These are phyloP conservation scores for Solanum chaucha DNA, from an alignment of 257 asterid genomes.

Conservation along the genomic window DNA sequence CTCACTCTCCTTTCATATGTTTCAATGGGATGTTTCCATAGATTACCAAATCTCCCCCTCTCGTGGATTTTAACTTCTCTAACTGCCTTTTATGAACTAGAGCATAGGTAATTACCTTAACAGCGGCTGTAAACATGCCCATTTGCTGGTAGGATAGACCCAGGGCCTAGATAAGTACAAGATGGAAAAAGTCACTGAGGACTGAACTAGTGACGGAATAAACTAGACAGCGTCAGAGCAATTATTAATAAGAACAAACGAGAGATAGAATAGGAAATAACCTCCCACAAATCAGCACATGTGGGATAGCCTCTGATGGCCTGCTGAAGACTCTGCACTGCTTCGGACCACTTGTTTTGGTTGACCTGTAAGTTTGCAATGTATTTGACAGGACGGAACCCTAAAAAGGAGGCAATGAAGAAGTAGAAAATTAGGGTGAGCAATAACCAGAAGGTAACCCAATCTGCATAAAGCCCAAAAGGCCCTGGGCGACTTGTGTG, in stretches of 20 bases:
- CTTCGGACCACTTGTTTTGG: slow-evolving; percentile 84
- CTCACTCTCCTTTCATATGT: neutral
- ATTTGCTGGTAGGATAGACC: slow-evolving; percentile 88
- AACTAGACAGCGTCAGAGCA: neutral
- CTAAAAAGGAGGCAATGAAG: neutral
- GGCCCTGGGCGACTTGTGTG: slow-evolving; percentile 78
- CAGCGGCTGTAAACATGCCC: slow-evolving; percentile 98
- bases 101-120: slow-evolving; percentile 42
- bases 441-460: slow-evolving; percentile 79
- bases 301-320: slow-evolving; percentile 90
- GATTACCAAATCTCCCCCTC: neutral
- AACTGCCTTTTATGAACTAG: neutral
- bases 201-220: neutral
- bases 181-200: slow-evolving; percentile 7
- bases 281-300: slow-evolving; percentile 96
- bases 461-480: slow-evolving; percentile 89
- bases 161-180: slow-evolving; percentile 39
- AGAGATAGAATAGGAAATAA: slow-evolving; percentile 7
- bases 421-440: neutral
- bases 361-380: slow-evolving; percentile 42
- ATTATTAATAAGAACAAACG: neutral
- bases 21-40: neutral
- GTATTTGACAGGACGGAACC: neutral
- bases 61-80: neutral
- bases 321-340: slow-evolving; percentile 83